Evolutionary conservation across 1,284 basidiomycete species (phyloP), one percentile per base, ranked within the genome.

Genomic region (Irpex sp.): DNA sequence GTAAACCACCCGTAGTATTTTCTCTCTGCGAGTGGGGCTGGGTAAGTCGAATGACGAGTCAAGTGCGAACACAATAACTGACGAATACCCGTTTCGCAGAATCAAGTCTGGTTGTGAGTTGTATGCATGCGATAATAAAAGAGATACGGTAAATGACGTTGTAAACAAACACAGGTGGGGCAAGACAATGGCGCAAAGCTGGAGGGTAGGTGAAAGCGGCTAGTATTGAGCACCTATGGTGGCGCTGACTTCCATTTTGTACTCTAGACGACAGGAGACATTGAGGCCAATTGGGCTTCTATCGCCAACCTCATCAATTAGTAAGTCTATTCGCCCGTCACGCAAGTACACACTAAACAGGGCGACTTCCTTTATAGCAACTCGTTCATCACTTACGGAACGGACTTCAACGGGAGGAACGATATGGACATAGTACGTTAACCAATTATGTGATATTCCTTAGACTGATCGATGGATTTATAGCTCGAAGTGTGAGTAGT

Each of bases 301-400:
- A 61, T 82, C 0, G 72, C 78, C 6, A 69, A 66, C 61, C 81
- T 80, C 59, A 78, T 82, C 62, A 78, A 83, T 67, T 72, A 75
- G 81, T 81, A 58, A 43, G 68, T 1, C 6, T 33, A 33, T 33
- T 33, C 31, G 31, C 31, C 5, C 31, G 31, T 33, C 5, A 6
- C 31, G 31, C 31, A 3, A 33, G 31, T 33, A 33, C 5, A 1
- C 31, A 33, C 31, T 33, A 33, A 33, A 6, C 31, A 33, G 31
- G 31, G 3, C 26, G 26, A 26, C 26, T 26, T 26, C 26, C 6
- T 33, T 33, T 33, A 33, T 31, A 13, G n/a, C 8, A 59, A 86
- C 13, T 46, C n/a, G 11, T 46, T 46, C 39, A 46, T 11, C 39
- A 33, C 31, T 33, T 33, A 33, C 31, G 31, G 31, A n/a, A 46